These are phyloP conservation scores for Sphaerostilbella broomeana DNA, from an alignment of 2,329 filamentous ascomycete species.

Conservation along the genomic window DNA sequence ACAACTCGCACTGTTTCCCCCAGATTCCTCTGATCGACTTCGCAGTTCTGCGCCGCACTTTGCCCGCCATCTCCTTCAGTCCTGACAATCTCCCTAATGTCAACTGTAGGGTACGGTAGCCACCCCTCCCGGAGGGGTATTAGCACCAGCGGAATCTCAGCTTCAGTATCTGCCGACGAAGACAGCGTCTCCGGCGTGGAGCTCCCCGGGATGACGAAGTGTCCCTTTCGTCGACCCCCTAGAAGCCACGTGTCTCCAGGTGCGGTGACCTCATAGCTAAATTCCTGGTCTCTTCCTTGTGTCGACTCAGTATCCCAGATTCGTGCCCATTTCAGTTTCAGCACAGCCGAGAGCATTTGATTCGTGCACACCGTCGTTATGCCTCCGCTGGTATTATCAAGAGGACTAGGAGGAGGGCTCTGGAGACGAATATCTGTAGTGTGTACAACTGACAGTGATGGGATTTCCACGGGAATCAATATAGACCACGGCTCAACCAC, in stretches of 20 bases:
- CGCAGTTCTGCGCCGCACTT: constrained; percentile 40
- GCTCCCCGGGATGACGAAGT: constrained; percentile 56
- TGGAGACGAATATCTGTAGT: constrained; percentile 62
- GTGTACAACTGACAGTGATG: constrained; percentile 74
- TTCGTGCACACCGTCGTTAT: constrained; percentile 50
- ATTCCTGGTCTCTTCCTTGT: constrained; percentile 53
- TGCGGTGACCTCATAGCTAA: constrained; percentile 75
- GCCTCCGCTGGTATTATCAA: constrained; percentile 26
- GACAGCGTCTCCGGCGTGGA: constrained; percentile 35
- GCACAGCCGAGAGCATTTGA: constrained; percentile 56
- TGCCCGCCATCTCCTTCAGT: constrained; percentile 19
- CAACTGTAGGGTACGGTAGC: constrained; percentile 69
- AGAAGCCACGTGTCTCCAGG: constrained; percentile 75
- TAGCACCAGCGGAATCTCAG: constrained; percentile 62
- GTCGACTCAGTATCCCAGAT: constrained; percentile 49
- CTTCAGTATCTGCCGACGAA: constrained; percentile 44
- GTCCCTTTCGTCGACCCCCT: constrained; percentile 71
- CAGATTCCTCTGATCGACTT: constrained; percentile 73
- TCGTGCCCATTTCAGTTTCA: constrained; percentile 57
- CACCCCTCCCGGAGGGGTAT: constrained; percentile 75
- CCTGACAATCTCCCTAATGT: constrained; percentile 58
- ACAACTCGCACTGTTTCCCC: constrained; percentile 72
- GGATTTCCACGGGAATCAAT: constrained; percentile 83
- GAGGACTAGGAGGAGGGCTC: constrained; percentile 26
- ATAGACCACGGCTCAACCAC: constrained; percentile 53